These are phyloP conservation scores for Polyporus arcularius DNA, from an alignment of 768 basidiomycete genomes.

Conservation along the genomic window DNA sequence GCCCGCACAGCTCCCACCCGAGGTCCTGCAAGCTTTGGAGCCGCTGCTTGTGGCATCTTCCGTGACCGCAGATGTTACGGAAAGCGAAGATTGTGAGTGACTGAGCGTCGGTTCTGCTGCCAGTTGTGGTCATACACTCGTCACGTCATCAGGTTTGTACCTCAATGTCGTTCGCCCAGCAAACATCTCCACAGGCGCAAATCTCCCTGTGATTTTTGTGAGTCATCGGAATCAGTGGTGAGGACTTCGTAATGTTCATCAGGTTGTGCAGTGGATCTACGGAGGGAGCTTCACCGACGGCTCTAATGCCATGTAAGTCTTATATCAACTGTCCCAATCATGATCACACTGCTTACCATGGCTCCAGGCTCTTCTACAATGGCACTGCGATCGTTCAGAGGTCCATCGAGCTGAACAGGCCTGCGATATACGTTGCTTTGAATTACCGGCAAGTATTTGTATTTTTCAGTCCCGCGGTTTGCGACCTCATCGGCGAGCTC, in stretches of 20 bases:
- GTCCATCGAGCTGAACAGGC: conserved; percentile 44
- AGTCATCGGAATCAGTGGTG: not conserved
- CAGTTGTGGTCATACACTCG: conserved; percentile 8
- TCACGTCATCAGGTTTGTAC: not conserved
- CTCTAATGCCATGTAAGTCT: conserved; percentile 3
- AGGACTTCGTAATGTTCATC: no score
- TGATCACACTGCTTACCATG: conserved; percentile 42
- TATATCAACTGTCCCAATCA: not conserved
- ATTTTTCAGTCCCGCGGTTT: not conserved
- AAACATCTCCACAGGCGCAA: not conserved
- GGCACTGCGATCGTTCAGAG: conserved; percentile 49
- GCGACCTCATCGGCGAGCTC: not conserved
- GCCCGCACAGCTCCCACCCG: not conserved
- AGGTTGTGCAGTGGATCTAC: conserved; percentile 6
- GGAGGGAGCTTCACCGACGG: conserved; percentile 9
- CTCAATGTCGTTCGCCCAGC: not conserved
- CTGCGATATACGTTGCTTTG: conserved; percentile 53
- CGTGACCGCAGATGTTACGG: not conserved
- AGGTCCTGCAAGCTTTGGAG: not conserved
- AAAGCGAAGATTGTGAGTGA: conserved; percentile 12
- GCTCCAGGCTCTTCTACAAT: conserved; percentile 32
- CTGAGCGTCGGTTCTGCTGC: conserved; percentile 40
- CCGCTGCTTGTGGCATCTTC: not conserved
- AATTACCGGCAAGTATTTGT: conserved; percentile 39
- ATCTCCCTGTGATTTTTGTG: conserved; percentile 44